A percentile compares a stretch with the other conserved stretches of the same genome.
phyloP scores from a whole-genome alignment of 352 stramenopile genomes.

The Phytopythium delawarense region DNA sequence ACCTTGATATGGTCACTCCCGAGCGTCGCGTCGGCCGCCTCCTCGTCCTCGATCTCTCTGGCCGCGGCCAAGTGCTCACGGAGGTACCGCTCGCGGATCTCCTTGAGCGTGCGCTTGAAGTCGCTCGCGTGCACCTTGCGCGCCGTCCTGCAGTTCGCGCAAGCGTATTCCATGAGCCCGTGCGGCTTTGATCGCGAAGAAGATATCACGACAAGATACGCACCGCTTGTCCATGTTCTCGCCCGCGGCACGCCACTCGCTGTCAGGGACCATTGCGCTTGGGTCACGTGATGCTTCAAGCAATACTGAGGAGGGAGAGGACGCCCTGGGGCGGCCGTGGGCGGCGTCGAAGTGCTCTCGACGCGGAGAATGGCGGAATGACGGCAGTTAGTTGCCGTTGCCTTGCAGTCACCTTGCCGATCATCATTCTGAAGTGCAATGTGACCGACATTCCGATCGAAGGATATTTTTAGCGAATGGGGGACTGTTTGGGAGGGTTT shows the following conservation, averaged over 20 bases:
- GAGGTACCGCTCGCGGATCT: conserved; percentile 43
- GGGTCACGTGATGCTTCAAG: neutral
- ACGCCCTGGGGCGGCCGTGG: neutral
- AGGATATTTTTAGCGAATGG: neutral
- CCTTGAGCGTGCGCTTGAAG: conserved; percentile 43
- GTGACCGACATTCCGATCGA: neutral
- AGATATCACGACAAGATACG: conserved; percentile 5
- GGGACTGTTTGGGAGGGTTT: neutral
- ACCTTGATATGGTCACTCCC: conserved; percentile 71
- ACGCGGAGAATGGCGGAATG: neutral
- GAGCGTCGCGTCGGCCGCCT: conserved; percentile 1
- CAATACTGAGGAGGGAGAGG: neutral
- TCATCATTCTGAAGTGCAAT: conserved; percentile 3
- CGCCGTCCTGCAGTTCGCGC: conserved; percentile 34
- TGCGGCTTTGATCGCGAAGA: neutral
- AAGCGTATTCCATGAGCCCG: neutral
- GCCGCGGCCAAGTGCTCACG: conserved; percentile 10
- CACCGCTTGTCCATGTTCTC: conserved; percentile 80
- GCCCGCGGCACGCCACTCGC: conserved; percentile 52
- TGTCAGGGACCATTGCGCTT: conserved; percentile 49
- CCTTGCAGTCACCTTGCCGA: neutral
- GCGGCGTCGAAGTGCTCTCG: neutral
- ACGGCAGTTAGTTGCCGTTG: neutral
- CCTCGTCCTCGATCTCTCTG: conserved; percentile 4
- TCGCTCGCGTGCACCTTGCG: conserved; percentile 56